Evolutionary conservation across 2,329 filamentous ascomycete species (phyloP), one percentile per base, ranked within the genome.

Genomic region (Colletotrichum sp.): DNA sequence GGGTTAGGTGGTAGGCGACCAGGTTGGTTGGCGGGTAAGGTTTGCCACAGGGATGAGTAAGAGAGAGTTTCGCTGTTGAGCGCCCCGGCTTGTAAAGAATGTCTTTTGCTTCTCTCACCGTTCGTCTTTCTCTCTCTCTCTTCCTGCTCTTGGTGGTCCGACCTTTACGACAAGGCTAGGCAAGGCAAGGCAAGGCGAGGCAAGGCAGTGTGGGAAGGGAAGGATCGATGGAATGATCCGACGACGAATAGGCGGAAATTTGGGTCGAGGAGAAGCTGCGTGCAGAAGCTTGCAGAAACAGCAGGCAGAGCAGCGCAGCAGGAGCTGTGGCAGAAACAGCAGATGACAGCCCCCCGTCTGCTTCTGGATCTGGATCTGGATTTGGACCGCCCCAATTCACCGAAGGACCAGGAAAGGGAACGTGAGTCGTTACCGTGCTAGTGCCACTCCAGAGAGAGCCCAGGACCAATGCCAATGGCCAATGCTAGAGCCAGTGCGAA

Each of bases 351-450:
- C 21, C 66, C 26, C 65, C 10, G 70, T 59, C 66, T 55, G 39
- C 52, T 55, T 64, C 57, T 71, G 69, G 44, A 49, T 28, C 44
- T 60, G 32, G 49, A 28, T 55, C 60, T 66, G 69, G 60, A 57
- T 24, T 55, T 28, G 30, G 69, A 34, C 30, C 44, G 63, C 60
- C 15, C 68, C 68, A 34, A 64, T 30, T 74, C 71, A 74, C 71
- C 67, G 44, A 70, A 75, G 55, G 49, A 39, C 36, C 55, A 73
- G 57, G 64, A 76, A 70, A 70, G 55, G 68, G 63, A 76, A 73
- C 69, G 73, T 69, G 69, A 76, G 73, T 76, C 73, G 73, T 69
- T 64, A 62, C 69, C 55, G 73, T 76, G 73, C 73, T 69, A 73
- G 73, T 76, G 69, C 63, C 73, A 76, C 36, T 68, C 52, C 62